phyloP scores from a whole-genome alignment of 495 filamentous ascomycete species.

The Talaromyces ruber region DNA sequence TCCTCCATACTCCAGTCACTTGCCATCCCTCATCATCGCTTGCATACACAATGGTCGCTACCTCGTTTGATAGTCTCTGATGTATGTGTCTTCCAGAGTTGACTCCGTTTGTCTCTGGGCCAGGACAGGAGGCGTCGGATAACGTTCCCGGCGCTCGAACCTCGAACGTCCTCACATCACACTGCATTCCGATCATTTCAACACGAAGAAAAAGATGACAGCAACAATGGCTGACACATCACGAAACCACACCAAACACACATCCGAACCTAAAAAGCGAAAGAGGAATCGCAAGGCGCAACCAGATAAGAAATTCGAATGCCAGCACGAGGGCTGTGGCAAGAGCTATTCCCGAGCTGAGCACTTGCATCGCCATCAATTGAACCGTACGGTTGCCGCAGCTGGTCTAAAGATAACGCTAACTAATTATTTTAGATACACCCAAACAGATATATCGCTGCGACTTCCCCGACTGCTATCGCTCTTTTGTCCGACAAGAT shows the following conservation, averaged over 20 bases:
- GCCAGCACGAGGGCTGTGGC: constrained; percentile 78
- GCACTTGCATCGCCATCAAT: constrained; percentile 91
- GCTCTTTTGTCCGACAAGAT: constrained; percentile 90
- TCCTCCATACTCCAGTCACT: not conserved
- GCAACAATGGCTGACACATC: not conserved
- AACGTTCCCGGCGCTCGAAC: not conserved
- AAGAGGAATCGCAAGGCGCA: constrained; percentile 78
- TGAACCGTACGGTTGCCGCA: constrained; percentile 63
- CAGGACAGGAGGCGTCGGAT: constrained; percentile 1
- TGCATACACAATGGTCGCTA: not conserved
- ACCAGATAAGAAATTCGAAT: constrained; percentile 88
- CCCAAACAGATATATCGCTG: constrained; percentile 95
- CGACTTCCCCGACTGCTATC: constrained; percentile 84
- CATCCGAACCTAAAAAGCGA: constrained; percentile 47
- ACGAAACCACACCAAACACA: not conserved
- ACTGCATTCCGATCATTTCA: not conserved
- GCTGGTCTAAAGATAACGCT: not conserved
- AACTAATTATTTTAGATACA: constrained; percentile 37
- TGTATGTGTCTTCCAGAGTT: not conserved
- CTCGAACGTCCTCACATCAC: not conserved
- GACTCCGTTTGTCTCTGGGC: not conserved
- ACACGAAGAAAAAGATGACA: not conserved
- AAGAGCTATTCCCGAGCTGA: constrained; percentile 97
- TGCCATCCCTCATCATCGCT: not conserved
- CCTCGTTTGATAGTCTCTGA: not conserved